Percentiles rank a stretch among this genome's conserved stretches.
Conservation (phyloP, 106 monocot genomes). For the Phalaenopsis aphrodite region DNA sequence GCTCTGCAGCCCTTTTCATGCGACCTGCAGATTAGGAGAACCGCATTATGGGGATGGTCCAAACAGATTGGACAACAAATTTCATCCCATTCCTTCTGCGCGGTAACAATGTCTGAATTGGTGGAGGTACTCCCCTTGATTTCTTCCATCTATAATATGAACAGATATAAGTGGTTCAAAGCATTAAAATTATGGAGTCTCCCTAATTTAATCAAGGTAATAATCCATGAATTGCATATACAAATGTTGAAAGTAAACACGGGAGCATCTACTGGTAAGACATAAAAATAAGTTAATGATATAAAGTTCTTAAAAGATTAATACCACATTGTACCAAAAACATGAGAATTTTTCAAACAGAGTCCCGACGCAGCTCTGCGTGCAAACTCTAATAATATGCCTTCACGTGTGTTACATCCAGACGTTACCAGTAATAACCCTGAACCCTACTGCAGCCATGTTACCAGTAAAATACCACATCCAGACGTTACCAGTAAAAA, state of each 20-base stretch:
- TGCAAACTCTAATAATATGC: too few species aligned
- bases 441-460: too few species aligned
- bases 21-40: conserved; percentile 58
- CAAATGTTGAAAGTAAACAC: neutral
- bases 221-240: neutral
- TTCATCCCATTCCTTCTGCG: conserved; percentile 71
- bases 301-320: neutral
- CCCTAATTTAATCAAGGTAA: too few species aligned
- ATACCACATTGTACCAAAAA: too few species aligned
- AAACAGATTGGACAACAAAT: conserved; percentile 72
- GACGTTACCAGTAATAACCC: too few species aligned
- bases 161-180: neutral
- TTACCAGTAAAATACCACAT: too few species aligned
- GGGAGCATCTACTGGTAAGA: neutral
- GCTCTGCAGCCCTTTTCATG: conserved; percentile 72
- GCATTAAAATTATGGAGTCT: neutral
- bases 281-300: neutral
- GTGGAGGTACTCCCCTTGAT: conserved; percentile 29
- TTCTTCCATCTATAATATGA: conserved; percentile 32
- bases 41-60: conserved; percentile 89
- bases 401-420: too few species aligned
- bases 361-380: too few species aligned
- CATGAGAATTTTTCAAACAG: too few species aligned
- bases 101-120: conserved; percentile 13
- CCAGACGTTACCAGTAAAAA: too few species aligned